These are phyloP conservation scores for Teratosphaeria viscida DNA, from an alignment of 2,329 filamentous ascomycete genomes.

Conservation along the genomic window DNA sequence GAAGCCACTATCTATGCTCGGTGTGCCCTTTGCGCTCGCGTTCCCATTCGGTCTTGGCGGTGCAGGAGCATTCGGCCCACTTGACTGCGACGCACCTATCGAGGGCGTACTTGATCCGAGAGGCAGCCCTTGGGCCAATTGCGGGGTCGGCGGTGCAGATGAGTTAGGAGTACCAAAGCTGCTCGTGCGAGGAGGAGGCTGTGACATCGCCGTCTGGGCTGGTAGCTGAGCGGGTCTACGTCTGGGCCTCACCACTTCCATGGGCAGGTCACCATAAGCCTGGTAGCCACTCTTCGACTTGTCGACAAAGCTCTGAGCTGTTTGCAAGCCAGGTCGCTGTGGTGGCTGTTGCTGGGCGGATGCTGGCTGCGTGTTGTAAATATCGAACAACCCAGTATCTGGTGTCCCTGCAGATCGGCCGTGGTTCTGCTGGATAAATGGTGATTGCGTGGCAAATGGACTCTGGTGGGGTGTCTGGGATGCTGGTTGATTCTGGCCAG, in stretches of 20 bases:
- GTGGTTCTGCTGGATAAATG: slow-evolving; percentile 12
- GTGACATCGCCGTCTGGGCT: slow-evolving; percentile 33
- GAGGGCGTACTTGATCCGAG: not conserved
- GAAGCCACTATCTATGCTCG: slow-evolving; percentile 30
- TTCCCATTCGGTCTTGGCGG: slow-evolving; percentile 7
- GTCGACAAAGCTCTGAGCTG: slow-evolving; percentile 70
- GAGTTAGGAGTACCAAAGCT: slow-evolving; percentile 37
- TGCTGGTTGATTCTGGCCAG: not conserved
- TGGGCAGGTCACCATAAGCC: slow-evolving; percentile 89
- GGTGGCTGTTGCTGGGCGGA: slow-evolving; percentile 18
- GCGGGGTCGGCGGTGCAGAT: slow-evolving; percentile 5
- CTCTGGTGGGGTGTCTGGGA: slow-evolving; percentile 5
- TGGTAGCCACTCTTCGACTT: slow-evolving; percentile 86
- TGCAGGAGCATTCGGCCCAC: slow-evolving; percentile 5
- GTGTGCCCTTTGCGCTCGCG: slow-evolving; percentile 11
- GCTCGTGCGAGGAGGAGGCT: slow-evolving; percentile 49
- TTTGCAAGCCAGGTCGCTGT: slow-evolving; percentile 39
- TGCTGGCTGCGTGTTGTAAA: slow-evolving; percentile 12
- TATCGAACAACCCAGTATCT: slow-evolving; percentile 22
- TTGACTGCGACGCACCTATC: slow-evolving; percentile 10
- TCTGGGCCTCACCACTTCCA: slow-evolving; percentile 67
- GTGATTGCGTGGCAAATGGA: slow-evolving; percentile 13
- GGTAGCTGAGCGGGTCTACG: slow-evolving; percentile 39
- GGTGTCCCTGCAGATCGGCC: slow-evolving; percentile 23
- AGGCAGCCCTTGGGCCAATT: not conserved